A percentile compares a stretch with the other conserved stretches of the same genome.
Evolutionary conservation across 1,284 basidiomycete genomes (phyloP).

Genomic region (Puccinia brachypodii): DNA sequence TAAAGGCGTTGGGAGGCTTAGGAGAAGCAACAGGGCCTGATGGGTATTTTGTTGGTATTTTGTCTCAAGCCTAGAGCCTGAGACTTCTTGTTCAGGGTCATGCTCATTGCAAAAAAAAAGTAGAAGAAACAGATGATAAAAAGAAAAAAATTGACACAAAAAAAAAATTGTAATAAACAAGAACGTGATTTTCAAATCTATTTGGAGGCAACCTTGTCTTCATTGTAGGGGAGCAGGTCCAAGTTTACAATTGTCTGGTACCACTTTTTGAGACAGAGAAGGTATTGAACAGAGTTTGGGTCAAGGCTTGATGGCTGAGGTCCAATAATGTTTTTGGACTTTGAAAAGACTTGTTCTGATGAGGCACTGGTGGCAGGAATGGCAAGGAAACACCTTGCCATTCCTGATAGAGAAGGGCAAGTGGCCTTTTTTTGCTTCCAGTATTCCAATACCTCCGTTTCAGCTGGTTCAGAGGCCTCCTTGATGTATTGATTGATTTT

Average conservation of each 20-base stretch:
- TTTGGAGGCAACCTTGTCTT: too few relatives aligned
- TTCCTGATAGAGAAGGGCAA: neutral
- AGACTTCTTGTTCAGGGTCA: too few relatives aligned
- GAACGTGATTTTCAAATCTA: too few relatives aligned
- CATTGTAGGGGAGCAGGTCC: neutral
- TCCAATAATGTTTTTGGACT: neutral
- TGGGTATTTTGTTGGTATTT: too few relatives aligned
- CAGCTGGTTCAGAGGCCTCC: neutral
- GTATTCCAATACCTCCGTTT: neutral
- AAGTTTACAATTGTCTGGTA: neutral
- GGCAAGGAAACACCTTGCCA: slow-evolving; percentile 4
- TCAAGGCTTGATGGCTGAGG: neutral
- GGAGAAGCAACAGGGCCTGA: too few relatives aligned
- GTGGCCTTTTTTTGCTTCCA: neutral
- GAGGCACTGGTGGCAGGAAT: slow-evolving; percentile 7
- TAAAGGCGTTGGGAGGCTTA: too few relatives aligned
- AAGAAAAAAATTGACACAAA: too few relatives aligned
- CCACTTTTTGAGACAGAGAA: neutral
- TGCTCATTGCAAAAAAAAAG: too few relatives aligned
- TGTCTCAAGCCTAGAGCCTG: too few relatives aligned
- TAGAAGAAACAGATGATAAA: too few relatives aligned
- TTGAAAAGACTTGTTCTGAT: neutral
- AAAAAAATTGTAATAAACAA: too few relatives aligned
- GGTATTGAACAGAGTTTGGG: neutral
- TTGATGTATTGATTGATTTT: neutral